Conservation (phyloP, 108 stramenopile genomes). For the Chaetoceros muelleri region DNA sequence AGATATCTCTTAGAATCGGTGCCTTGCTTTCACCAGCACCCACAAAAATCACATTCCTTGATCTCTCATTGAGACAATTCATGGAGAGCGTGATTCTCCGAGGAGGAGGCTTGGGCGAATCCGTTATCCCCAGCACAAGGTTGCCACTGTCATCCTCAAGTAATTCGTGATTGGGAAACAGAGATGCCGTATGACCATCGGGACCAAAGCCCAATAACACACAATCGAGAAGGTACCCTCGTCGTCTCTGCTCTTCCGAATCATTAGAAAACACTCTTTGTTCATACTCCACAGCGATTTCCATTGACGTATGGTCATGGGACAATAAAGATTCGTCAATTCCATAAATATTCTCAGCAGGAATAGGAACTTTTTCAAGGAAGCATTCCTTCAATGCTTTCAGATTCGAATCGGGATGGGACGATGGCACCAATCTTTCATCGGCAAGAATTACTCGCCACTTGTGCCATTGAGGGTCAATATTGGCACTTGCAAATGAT, state of each 20-base stretch:
- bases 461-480: conserved; percentile 46
- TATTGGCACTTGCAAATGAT: conserved; percentile 20
- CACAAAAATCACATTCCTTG: conserved; percentile 66
- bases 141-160: conserved; percentile 36
- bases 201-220: conserved; percentile 93
- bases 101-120: conserved; percentile 95
- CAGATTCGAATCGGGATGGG: conserved; percentile 78
- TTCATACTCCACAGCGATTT: conserved; percentile 55
- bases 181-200: conserved; percentile 93
- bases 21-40: conserved; percentile 66
- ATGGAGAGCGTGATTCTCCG: conserved; percentile 88
- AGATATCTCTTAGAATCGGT: conserved; percentile 43
- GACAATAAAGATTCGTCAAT: conserved; percentile 39
- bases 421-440: conserved; percentile 82
- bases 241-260: too few species aligned
- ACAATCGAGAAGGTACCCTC: conserved; percentile 59
- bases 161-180: conserved; percentile 87
- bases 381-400: conserved; percentile 35
- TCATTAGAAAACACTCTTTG: background rate
- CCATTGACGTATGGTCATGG: conserved; percentile 13
- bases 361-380: conserved; percentile 35
- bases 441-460: conserved; percentile 91
- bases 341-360: conserved; percentile 53
- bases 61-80: conserved; percentile 53
- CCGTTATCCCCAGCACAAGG: conserved; percentile 77